Conservation (phyloP, 148 eudicot species). For the Silene latifolia region DNA sequence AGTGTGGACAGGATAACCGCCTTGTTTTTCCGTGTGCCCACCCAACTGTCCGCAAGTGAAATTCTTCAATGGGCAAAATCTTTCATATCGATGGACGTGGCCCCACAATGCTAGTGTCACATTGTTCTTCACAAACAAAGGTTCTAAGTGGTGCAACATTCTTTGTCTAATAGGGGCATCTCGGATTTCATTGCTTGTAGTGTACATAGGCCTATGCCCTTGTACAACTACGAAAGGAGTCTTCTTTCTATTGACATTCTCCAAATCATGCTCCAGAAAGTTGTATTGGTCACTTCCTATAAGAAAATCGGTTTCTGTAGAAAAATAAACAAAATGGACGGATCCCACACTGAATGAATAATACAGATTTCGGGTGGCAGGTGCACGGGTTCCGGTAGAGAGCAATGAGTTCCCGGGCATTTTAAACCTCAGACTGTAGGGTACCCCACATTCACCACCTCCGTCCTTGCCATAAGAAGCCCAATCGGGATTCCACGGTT, state of each 20-base stretch:
- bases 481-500: constrained; percentile 97
- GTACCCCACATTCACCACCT: constrained; percentile 98
- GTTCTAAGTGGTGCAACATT: constrained; percentile 66
- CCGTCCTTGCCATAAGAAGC: constrained; percentile 74
- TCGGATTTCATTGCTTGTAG: constrained; percentile 58
- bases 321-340: constrained; percentile 83
- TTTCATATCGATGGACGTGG: constrained; percentile 91
- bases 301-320: constrained; percentile 91
- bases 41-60: constrained; percentile 60
- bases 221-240: constrained; percentile 91
- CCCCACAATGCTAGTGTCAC: constrained; percentile 95
- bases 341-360: constrained; percentile 69
- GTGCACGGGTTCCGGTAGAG: constrained; percentile 69
- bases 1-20: constrained; percentile 36
- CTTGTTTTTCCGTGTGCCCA: constrained; percentile 34
- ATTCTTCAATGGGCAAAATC: constrained; percentile 88
- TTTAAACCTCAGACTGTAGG: constrained; percentile 80
- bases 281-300: constrained; percentile 68
- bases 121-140: constrained; percentile 74
- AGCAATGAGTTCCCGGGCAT: constrained; percentile 95
- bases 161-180: constrained; percentile 56
- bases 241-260: constrained; percentile 66
- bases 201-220: constrained; percentile 99
- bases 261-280: constrained; percentile 74
- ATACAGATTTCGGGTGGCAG: constrained; percentile 76